Evolutionary conservation across 1,284 basidiomycete genomes (phyloP), one percentile per base, ranked within the genome.

Genomic region (Trichosporon inkin): DNA sequence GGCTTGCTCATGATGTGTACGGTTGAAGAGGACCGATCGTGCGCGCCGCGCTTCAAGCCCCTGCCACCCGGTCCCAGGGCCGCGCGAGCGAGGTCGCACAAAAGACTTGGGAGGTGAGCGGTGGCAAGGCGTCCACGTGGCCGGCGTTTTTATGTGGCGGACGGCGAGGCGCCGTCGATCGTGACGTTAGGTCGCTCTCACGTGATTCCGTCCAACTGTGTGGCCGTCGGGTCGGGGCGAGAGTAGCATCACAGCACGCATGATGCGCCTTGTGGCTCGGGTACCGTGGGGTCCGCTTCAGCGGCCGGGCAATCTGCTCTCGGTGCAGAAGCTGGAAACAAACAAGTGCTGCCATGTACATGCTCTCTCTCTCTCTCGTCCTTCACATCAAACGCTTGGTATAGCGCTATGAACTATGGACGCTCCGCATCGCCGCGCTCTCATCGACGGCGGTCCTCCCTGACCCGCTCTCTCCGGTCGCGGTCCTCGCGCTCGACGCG

Each of bases 101-200:
- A 17, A 16, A 49, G 22, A 17, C 44, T 49, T 24, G 11, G n/a
- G 36, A 38, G n/a, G 6, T 28, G 5, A n/a, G 28, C 44, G 44
- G 44, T 49, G 44, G 44, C 44, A 49, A 49, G 17, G 44, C 24
- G 28, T 16, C 22, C 44, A 49, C 44, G 44, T 49, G 44, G 44
- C 44, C 44, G 44, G 44, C 44, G 44, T 49, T 49, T 49, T 49
- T 16, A 49, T 49, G 44, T 49, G 44, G 44, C 44, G 28, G 22
- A 6, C 24, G 2, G 6, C n/a, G 44, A 49, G 44, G 44, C 44
- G 22, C 11, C 28, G 28, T 32, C 8, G 28, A 32, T 4, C 28
- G 28, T 32, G 4, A 8, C 28, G n/a, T n/a, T n/a, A n/a, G n/a
- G n/a, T n/a, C n/a, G 8, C 8, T 8, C 8, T 32, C 28, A 32